Percentiles rank a stretch among this genome's conserved stretches.
Evolutionary conservation across 352 stramenopile species (phyloP).

Genomic region (Globisporangium camurandrum): DNA sequence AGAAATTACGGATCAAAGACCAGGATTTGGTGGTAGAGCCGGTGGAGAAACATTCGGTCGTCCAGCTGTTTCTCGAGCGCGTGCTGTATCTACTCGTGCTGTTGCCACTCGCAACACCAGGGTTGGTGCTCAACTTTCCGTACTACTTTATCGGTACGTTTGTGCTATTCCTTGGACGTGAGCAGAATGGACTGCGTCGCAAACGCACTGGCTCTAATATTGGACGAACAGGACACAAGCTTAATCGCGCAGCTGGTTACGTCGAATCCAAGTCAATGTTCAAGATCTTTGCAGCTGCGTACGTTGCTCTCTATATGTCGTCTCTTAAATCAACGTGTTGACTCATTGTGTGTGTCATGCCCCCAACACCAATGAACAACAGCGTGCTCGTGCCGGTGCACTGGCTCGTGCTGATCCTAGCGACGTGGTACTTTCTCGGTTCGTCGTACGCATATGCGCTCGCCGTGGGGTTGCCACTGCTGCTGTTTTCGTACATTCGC

Average conservation of each 20-base stretch:
- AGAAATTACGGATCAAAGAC: conserved; percentile 56
- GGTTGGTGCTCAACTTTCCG: conserved; percentile 62
- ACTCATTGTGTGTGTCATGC: conserved; percentile 3
- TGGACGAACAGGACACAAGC: conserved; percentile 35
- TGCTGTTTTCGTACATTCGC: conserved; percentile 73
- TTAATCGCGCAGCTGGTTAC: conserved; percentile 60
- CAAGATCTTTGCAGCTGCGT: conserved; percentile 67
- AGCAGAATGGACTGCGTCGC: background rate
- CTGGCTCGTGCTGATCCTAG: conserved; percentile 55
- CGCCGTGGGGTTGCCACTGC: conserved; percentile 42
- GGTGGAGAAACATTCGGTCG: conserved; percentile 38
- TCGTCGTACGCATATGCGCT: conserved; percentile 53
- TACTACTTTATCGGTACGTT: conserved; percentile 75
- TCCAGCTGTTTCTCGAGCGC: conserved; percentile 59
- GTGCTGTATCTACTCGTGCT: conserved; percentile 61
- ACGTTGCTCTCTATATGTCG: conserved; percentile 13
- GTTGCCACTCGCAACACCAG: conserved; percentile 53
- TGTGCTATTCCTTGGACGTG: background rate
- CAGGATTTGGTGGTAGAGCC: conserved; percentile 53
- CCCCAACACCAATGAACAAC: no score
- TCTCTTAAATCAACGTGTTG: conserved; percentile 6
- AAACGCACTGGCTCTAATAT: background rate
- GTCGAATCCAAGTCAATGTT: conserved; percentile 77
- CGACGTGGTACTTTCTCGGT: conserved; percentile 43
- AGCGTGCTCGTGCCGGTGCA: conserved; percentile 63